These are phyloP conservation scores for Fusarium nanum DNA, from an alignment of 2,329 filamentous ascomycete genomes.

Conservation along the genomic window DNA sequence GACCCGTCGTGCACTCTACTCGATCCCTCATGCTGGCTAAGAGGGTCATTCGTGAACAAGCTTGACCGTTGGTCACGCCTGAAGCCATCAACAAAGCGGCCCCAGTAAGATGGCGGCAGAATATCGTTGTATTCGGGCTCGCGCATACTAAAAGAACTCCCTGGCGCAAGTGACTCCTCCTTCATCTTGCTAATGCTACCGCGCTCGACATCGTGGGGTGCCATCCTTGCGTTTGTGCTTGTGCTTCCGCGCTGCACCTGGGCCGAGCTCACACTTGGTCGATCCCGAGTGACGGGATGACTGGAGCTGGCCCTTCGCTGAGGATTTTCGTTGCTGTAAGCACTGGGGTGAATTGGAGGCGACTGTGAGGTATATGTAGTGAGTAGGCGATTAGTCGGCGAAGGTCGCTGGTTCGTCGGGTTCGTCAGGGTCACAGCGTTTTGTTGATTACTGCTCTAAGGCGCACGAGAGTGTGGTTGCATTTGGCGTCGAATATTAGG, in stretches of 20 bases:
- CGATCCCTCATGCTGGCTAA: slow-evolving; percentile 50
- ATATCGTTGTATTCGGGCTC: slow-evolving; percentile 60
- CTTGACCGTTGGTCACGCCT: slow-evolving; percentile 67
- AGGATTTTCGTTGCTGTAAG: slow-evolving; percentile 10
- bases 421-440: slow-evolving; percentile 37
- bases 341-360: slow-evolving; percentile 18
- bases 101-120: slow-evolving; percentile 50
- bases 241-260: slow-evolving; percentile 47
- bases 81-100: slow-evolving; percentile 70
- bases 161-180: slow-evolving; percentile 65
- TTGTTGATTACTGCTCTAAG: slow-evolving; percentile 1
- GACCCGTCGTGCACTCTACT: slow-evolving; percentile 52
- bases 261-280: slow-evolving; percentile 40
- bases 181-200: slow-evolving; percentile 66
- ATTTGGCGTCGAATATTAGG: slow-evolving; percentile 1
- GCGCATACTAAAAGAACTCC: slow-evolving; percentile 64
- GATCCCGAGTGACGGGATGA: slow-evolving; percentile 29
- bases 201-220: slow-evolving; percentile 63
- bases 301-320: slow-evolving; percentile 37
- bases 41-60: slow-evolving; percentile 60
- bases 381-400: slow-evolving; percentile 32
- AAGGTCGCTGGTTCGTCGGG: slow-evolving; percentile 22
- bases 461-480: slow-evolving; percentile 3
- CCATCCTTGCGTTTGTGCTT: slow-evolving; percentile 48
- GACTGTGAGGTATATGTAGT: slow-evolving; percentile 30